A percentile compares a stretch with the other conserved stretches of the same genome.
These are phyloP conservation scores for Volutella citrinella DNA, from an alignment of 2,329 filamentous ascomycete genomes.

Conservation along the genomic window DNA sequence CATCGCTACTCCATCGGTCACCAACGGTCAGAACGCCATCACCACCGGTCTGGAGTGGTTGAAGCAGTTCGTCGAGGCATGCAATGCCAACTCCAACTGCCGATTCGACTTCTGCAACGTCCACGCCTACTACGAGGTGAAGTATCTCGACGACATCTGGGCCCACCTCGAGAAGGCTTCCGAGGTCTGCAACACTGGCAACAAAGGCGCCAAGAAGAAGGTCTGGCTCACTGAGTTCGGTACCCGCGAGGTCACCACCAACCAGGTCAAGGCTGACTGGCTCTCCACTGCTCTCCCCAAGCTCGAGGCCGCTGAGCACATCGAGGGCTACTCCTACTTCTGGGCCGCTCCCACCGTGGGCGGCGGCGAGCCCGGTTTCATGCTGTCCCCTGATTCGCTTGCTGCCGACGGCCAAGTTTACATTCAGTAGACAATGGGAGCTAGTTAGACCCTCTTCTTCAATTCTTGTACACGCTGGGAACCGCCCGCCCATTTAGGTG, in stretches of 20 bases:
- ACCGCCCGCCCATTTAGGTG: too few species aligned
- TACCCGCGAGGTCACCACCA: slow-evolving; percentile 40
- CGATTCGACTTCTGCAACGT: slow-evolving; percentile 57
- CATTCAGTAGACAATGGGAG: too few species aligned
- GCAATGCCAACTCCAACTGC: slow-evolving; percentile 44
- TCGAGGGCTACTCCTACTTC: slow-evolving; percentile 58
- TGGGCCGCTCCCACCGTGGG: slow-evolving; percentile 49
- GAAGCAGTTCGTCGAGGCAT: slow-evolving; percentile 48
- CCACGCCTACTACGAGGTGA: slow-evolving; percentile 60
- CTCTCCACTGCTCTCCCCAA: slow-evolving; percentile 45
- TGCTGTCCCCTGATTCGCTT: slow-evolving; percentile 27
- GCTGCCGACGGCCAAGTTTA: too few species aligned
- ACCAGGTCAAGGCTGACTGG: slow-evolving; percentile 46
- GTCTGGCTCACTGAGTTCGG: slow-evolving; percentile 67
- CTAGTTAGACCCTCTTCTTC: slow-evolving; percentile 19
- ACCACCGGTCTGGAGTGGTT: slow-evolving; percentile 58
- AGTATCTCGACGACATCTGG: slow-evolving; percentile 50
- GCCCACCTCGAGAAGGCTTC: slow-evolving; percentile 48
- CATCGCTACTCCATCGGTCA: slow-evolving; percentile 59
- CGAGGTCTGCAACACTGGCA: slow-evolving; percentile 40
- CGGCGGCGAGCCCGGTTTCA: slow-evolving; percentile 47
- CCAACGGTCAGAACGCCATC: slow-evolving; percentile 52
- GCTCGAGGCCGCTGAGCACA: slow-evolving; percentile 48
- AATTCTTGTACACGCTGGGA: slow-evolving; percentile 39
- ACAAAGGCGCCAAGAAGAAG: too few species aligned